Conservation (phyloP, 306 rosid species). For the Alnus rubra region DNA sequence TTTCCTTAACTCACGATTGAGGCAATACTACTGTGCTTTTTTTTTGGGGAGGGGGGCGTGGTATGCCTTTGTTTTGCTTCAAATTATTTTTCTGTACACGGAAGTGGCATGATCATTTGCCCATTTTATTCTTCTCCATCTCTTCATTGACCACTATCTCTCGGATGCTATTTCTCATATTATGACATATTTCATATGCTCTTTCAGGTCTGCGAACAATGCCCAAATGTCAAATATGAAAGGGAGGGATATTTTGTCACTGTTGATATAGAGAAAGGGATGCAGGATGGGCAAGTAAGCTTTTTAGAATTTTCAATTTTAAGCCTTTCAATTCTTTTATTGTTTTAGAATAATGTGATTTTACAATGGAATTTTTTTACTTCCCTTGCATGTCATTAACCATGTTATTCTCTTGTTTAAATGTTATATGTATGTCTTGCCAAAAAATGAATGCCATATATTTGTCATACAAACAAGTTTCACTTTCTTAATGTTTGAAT, state of each 20-base stretch:
- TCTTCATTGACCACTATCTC: background rate
- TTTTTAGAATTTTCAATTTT: constrained; percentile 19
- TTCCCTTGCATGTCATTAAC: background rate
- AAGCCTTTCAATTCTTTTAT: background rate
- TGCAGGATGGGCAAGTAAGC: constrained; percentile 98
- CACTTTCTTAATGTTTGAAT: background rate
- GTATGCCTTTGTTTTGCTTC: background rate
- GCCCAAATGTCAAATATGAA: constrained; percentile 87
- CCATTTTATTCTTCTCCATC: background rate
- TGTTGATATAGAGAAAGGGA: constrained; percentile 97
- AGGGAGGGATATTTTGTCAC: constrained; percentile 91
- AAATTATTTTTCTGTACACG: background rate
- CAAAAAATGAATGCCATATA: background rate
- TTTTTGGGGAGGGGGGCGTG: background rate
- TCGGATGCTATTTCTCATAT: background rate
- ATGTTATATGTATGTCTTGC: background rate
- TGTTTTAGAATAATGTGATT: background rate
- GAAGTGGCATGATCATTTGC: background rate
- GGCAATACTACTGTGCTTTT: background rate
- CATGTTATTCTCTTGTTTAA: background rate
- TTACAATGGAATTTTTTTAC: background rate
- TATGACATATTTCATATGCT: constrained; percentile 9
- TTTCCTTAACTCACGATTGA: background rate
- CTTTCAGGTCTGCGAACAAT: constrained; percentile 92
- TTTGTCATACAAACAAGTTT: background rate